Evolutionary conservation across 2,329 filamentous ascomycete genomes (phyloP), one percentile per base, ranked within the genome.

Genomic region (Ceratocystis smalleyi): DNA sequence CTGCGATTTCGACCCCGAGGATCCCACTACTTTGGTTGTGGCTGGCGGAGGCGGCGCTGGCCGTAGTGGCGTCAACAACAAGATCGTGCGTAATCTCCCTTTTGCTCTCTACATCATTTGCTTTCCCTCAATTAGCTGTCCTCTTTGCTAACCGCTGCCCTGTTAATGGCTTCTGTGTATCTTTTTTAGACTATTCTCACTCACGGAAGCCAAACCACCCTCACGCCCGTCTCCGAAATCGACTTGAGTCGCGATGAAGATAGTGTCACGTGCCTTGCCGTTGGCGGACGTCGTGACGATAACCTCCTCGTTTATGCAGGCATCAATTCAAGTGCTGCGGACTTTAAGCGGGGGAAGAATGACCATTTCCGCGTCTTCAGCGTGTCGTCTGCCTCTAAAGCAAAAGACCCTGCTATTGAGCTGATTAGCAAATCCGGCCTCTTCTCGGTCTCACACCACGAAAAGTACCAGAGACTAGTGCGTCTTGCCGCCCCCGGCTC

Each of bases 31-130:
- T 68, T 79, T 96, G 27, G 77, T 96, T 7, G 88, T 96, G 45
- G 90, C 87, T 67, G 92, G 92, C 62, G 92, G 92, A 67, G 92
- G 92, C 68, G 92, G 92, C 61, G 85, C 89, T 68, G 85, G 88
- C 60, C 83, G 84, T 68, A 90, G 83, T 69, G 91, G 90, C 55
- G 88, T 96, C 24, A 84, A 85, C 65, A 96, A 96, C 78, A 90
- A 90, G 75, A 90, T 96, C 71, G 88, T 88, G 75, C 71, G 85
- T 30, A n/a, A n/a, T 30, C 17, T 77, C 35, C 7, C 5, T 27
- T n/a, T 54, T 12, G 43, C 47, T 55, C 62, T 17, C 55, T 45
- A 40, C 35, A 15, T 5, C 35, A 40, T 40, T 5, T 40, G 35
- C 19, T 55, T 7, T 47, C 19, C 15, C 10, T 32, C 30, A 15